A percentile compares a stretch with the other conserved stretches of the same genome.
phyloP scores from a whole-genome alignment of 2,329 filamentous ascomycete genomes.

The Nectriaceae sp. region DNA sequence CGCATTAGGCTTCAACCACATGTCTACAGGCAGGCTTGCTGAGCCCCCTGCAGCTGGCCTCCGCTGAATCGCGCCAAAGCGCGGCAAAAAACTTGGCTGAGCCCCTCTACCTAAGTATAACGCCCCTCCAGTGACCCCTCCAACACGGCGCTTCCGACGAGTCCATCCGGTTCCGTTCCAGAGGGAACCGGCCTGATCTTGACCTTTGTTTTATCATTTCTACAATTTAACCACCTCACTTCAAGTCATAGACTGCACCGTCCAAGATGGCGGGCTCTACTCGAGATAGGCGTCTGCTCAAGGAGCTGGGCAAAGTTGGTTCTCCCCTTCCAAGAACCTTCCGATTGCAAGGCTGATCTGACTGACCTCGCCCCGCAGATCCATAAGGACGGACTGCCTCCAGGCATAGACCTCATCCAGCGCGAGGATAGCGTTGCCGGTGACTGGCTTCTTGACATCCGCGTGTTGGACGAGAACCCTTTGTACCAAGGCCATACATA shows the following conservation, averaged over 20 bases:
- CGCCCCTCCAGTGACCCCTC: too few relatives aligned
- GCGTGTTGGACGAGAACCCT: constrained; percentile 87
- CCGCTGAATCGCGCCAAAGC: too few relatives aligned
- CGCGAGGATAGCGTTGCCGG: constrained; percentile 72
- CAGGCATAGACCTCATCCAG: constrained; percentile 76
- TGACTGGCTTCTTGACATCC: constrained; percentile 91
- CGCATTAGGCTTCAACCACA: too few relatives aligned
- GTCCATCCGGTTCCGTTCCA: not conserved
- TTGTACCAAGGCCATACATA: constrained; percentile 81
- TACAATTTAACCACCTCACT: too few relatives aligned
- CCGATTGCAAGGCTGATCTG: constrained; percentile 21
- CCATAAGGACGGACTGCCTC: constrained; percentile 55
- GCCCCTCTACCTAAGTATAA: too few relatives aligned
- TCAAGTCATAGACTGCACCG: not conserved
- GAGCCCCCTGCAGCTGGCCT: too few relatives aligned
- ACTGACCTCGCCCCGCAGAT: constrained; percentile 43
- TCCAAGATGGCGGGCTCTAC: constrained; percentile 45
- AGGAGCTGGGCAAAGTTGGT: constrained; percentile 59
- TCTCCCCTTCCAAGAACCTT: not conserved
- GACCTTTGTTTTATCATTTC: constrained; percentile 3
- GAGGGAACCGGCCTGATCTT: not conserved
- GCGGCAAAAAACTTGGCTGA: too few relatives aligned
- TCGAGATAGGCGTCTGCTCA: constrained; percentile 58
- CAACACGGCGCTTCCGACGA: too few relatives aligned
- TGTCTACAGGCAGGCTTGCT: too few relatives aligned